Conservation (phyloP, 768 basidiomycete genomes). For the Rhodotorula kratochvilovae region DNA sequence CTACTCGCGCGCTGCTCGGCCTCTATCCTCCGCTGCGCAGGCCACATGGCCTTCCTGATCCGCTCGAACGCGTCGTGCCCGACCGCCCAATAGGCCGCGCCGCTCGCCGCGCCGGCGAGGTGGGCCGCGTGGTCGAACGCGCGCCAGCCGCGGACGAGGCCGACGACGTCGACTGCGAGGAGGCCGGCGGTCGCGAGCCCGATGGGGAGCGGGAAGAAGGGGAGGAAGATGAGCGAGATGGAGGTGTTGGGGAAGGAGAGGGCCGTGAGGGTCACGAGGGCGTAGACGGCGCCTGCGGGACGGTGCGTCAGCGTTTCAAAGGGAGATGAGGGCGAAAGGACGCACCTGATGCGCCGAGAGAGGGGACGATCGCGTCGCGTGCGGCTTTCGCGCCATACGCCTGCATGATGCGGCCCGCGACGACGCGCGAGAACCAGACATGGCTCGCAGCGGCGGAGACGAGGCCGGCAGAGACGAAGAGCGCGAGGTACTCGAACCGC, state of each 20-base stretch:
- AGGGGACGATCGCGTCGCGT: slow-evolving; percentile 4
- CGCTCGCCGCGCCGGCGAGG: slow-evolving; percentile 5
- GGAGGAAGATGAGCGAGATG: slow-evolving; percentile 40
- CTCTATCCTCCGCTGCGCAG: background rate
- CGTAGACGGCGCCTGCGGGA: slow-evolving; percentile 33
- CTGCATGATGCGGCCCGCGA: slow-evolving; percentile 16
- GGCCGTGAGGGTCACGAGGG: slow-evolving; percentile 28
- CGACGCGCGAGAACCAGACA: slow-evolving; percentile 21
- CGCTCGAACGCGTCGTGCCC: slow-evolving; percentile 15
- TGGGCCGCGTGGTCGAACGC: slow-evolving; percentile 38
- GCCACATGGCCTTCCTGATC: background rate
- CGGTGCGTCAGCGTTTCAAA: background rate
- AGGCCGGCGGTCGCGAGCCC: slow-evolving; percentile 18
- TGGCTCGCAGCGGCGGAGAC: slow-evolving; percentile 27
- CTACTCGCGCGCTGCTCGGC: background rate
- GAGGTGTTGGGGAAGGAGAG: slow-evolving; percentile 30
- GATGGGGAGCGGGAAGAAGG: slow-evolving; percentile 38
- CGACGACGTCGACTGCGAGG: slow-evolving; percentile 28
- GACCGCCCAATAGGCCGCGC: background rate
- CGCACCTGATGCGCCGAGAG: slow-evolving; percentile 29
- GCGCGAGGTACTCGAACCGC: slow-evolving; percentile 38
- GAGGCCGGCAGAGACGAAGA: slow-evolving; percentile 38
- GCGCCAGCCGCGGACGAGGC: slow-evolving; percentile 31
- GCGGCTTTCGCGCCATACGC: background rate
- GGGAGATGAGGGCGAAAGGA: background rate